Evolutionary conservation across 2,329 filamentous ascomycete genomes (phyloP).

Genomic region (Botryotinia calthae): DNA sequence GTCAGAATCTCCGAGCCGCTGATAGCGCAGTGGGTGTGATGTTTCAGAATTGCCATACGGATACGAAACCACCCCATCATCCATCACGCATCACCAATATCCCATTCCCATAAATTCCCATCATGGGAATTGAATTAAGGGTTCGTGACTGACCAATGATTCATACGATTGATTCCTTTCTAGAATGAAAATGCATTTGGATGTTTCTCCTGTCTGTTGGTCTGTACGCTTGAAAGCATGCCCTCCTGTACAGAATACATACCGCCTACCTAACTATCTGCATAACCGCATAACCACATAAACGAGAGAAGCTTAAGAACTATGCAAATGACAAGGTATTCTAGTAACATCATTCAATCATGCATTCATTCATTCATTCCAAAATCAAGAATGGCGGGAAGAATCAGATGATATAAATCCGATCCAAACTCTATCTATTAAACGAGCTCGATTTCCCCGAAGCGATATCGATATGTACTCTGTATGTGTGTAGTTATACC

Average conservation of each 20-base stretch:
- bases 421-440: not conserved
- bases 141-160: not conserved
- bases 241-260: not conserved
- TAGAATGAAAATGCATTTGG: no score
- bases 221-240: not conserved
- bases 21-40: not conserved
- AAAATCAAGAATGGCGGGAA: not conserved
- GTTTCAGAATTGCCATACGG: not conserved
- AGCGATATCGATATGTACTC: not conserved
- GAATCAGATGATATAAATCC: not conserved
- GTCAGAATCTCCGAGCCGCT: constrained; percentile 5
- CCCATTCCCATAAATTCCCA: not conserved
- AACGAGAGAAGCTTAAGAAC: not conserved
- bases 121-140: not conserved
- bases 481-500: no score
- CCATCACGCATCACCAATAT: not conserved
- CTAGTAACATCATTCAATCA: not conserved
- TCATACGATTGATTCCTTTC: not conserved
- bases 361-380: not conserved
- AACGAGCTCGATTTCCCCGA: not conserved
- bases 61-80: not conserved
- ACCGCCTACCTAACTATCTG: not conserved
- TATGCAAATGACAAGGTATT: no score
- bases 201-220: not conserved
- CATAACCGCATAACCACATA: not conserved